Conservation (phyloP, 768 basidiomycete genomes). For the Chlorophyllum brunneum region DNA sequence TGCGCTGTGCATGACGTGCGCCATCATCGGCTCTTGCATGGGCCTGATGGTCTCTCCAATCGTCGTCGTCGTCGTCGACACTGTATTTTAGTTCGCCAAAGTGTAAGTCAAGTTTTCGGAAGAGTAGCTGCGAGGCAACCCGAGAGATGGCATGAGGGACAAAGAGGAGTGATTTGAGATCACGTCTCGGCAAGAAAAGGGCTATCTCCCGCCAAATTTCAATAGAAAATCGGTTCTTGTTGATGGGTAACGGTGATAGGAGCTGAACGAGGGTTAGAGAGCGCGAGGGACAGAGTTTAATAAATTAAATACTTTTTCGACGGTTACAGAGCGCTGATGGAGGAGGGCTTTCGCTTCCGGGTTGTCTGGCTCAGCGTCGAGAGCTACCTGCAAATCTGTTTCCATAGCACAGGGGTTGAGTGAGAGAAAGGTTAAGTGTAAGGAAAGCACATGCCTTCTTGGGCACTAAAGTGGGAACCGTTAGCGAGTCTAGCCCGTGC, state of each 20-base stretch:
- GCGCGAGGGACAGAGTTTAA: neutral
- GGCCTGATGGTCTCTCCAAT: constrained; percentile 11
- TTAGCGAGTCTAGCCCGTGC: constrained; percentile 63
- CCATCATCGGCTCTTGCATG: constrained; percentile 31
- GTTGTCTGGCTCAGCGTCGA: constrained; percentile 63
- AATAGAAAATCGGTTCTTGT: constrained; percentile 52
- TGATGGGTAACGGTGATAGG: constrained; percentile 31
- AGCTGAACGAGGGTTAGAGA: constrained; percentile 22
- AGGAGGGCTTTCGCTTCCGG: constrained; percentile 61
- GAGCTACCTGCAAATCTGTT: constrained; percentile 63
- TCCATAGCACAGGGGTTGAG: constrained; percentile 9
- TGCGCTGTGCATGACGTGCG: constrained; percentile 55
- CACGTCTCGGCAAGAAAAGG: constrained; percentile 54
- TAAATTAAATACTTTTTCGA: constrained; percentile 49
- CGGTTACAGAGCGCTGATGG: constrained; percentile 49
- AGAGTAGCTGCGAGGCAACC: constrained; percentile 65
- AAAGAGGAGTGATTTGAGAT: constrained; percentile 60
- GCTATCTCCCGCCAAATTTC: constrained; percentile 76
- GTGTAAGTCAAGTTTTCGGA: constrained; percentile 60
- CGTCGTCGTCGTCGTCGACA: constrained; percentile 16
- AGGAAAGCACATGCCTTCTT: constrained; percentile 47
- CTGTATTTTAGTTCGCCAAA: constrained; percentile 37
- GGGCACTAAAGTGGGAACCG: constrained; percentile 56
- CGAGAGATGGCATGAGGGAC: constrained; percentile 66
- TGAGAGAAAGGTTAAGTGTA: neutral